Conservation (phyloP, 495 filamentous ascomycete species). For the Trichoderma parareesei region DNA sequence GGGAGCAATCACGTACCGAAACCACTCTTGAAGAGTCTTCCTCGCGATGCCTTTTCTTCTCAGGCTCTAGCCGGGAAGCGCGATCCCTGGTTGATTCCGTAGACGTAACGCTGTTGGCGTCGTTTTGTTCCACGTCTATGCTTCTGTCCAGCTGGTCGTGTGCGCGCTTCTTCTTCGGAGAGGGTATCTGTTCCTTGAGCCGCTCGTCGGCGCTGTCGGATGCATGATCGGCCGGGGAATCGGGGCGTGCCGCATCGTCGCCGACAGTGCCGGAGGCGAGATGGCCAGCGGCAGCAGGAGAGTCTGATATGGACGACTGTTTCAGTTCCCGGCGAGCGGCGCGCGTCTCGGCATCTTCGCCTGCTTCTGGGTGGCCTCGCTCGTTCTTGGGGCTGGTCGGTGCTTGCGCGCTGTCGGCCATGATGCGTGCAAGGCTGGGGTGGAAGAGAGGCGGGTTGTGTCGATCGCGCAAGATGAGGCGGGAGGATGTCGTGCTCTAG, state of each 20-base stretch:
- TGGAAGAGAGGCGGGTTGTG: not conserved
- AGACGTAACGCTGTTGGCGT: conserved; percentile 28
- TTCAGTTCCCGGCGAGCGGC: conserved; percentile 47
- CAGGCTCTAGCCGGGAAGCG: conserved; percentile 40
- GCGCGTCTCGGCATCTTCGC: conserved; percentile 47
- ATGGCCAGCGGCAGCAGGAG: conserved; percentile 20
- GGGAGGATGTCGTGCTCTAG: not conserved
- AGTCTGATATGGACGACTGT: conserved; percentile 47
- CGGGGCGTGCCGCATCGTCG: not conserved
- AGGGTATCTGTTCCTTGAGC: conserved; percentile 38
- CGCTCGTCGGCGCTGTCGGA: conserved; percentile 16
- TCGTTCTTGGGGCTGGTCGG: not conserved
- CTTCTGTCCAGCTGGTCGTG: conserved; percentile 42
- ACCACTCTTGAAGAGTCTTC: not conserved
- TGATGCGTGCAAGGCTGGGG: not conserved
- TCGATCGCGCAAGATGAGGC: conserved; percentile 1
- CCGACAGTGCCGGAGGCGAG: not conserved
- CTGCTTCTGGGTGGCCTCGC: conserved; percentile 20
- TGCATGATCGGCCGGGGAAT: not conserved
- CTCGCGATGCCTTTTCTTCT: conserved; percentile 40
- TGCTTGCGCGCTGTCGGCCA: not conserved
- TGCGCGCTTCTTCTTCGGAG: conserved; percentile 51
- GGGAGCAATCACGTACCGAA: not conserved
- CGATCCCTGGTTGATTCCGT: conserved; percentile 26
- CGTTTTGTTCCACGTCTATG: conserved; percentile 23